These are phyloP conservation scores for Mrakiaceae sp. DNA, from an alignment of 1,284 basidiomycete genomes.

Conservation along the genomic window DNA sequence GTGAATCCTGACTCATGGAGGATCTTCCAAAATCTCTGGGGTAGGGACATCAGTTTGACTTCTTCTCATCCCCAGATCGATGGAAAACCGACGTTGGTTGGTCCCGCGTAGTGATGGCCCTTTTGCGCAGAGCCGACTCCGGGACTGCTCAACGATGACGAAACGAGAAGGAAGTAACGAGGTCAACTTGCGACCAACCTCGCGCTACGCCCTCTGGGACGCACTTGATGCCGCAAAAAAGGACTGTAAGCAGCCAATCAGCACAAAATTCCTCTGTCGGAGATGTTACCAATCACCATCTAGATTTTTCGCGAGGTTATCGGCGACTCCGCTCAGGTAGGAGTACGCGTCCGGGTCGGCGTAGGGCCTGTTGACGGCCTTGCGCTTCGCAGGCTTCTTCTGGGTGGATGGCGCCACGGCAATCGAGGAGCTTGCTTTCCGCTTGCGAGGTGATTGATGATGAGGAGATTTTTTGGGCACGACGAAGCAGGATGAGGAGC, in stretches of 20 bases:
- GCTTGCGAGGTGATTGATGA: too few relatives aligned
- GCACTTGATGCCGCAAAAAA: conserved; percentile 57
- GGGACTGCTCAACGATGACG: conserved; percentile 35
- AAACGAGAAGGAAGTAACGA: too few relatives aligned
- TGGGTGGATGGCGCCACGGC: background rate
- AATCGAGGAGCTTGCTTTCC: background rate
- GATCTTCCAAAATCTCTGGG: conserved; percentile 47
- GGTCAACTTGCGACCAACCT: too few relatives aligned
- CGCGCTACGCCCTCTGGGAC: conserved; percentile 17
- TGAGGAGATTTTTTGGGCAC: too few relatives aligned
- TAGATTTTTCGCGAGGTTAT: too few relatives aligned
- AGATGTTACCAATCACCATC: too few relatives aligned
- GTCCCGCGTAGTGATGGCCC: conserved; percentile 61
- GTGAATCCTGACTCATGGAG: conserved; percentile 40
- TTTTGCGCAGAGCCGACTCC: conserved; percentile 48
- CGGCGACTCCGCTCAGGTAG: conserved; percentile 14
- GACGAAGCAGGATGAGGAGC: background rate
- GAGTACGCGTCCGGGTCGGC: conserved; percentile 32
- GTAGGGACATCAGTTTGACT: background rate
- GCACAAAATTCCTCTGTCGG: conserved; percentile 3
- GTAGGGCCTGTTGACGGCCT: conserved; percentile 21
- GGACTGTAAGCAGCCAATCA: conserved; percentile 35
- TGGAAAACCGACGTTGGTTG: conserved; percentile 41
- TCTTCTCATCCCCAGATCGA: background rate
- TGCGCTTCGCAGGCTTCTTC: conserved; percentile 20